A percentile compares a stretch with the other conserved stretches of the same genome.
Conservation (phyloP, 805 yeast genomes). For the Myxozyma sirexii region DNA sequence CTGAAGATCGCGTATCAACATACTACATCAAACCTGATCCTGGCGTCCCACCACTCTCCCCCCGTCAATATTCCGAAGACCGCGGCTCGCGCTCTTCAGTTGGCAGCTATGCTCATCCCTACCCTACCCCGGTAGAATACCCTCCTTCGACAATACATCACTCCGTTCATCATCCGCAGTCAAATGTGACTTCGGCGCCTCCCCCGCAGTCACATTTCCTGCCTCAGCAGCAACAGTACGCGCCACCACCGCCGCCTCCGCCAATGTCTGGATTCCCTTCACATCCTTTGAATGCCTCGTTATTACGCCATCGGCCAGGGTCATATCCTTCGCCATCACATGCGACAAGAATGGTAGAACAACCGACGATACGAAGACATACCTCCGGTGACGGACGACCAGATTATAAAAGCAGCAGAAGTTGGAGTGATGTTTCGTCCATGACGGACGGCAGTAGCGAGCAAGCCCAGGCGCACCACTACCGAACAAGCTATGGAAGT, state of each 20-base stretch:
- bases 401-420: background rate
- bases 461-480: background rate
- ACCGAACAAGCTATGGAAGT: slow-evolving; percentile 4
- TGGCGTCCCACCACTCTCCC: slow-evolving; percentile 12
- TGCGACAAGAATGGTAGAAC: slow-evolving; percentile 6
- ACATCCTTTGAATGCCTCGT: slow-evolving; percentile 16
- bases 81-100: slow-evolving; percentile 6
- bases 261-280: background rate
- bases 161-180: background rate
- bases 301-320: slow-evolving; percentile 24
- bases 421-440: slow-evolving; percentile 24
- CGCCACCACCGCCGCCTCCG: slow-evolving; percentile 11
- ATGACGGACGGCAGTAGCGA: slow-evolving; percentile 17
- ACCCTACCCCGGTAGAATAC: background rate
- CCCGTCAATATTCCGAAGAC: slow-evolving; percentile 14
- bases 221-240: slow-evolving; percentile 9
- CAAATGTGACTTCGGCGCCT: slow-evolving; percentile 7
- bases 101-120: slow-evolving; percentile 2
- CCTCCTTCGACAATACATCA: background rate
- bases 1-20: slow-evolving; percentile 8
- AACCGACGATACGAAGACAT: slow-evolving; percentile 18
- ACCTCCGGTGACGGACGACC: slow-evolving; percentile 23
- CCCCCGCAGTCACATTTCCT: background rate
- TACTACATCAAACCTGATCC: slow-evolving; percentile 9
- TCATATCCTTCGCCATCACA: slow-evolving; percentile 27